Evolutionary conservation across 176 grass and related monocot species (phyloP).

Genomic region (Oryza officinalis): DNA sequence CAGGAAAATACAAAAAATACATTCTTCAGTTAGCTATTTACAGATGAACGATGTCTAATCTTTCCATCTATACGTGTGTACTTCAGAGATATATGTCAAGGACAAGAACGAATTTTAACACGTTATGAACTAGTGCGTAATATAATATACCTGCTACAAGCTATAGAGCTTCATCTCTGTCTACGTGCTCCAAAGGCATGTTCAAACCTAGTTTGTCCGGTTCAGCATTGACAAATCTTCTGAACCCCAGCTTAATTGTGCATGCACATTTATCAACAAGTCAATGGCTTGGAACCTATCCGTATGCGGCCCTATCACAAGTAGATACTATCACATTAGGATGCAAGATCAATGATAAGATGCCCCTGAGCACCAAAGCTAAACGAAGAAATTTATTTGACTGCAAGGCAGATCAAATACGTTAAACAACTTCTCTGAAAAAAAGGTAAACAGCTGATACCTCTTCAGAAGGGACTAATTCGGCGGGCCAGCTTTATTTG

Average conservation of each 20-base stretch:
- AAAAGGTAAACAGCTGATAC: slow-evolving; percentile 7
- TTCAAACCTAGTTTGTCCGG: background rate
- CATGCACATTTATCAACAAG: background rate
- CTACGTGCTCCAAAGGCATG: background rate
- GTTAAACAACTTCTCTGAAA: background rate
- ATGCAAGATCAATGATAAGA: background rate
- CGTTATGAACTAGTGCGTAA: too few relatives aligned
- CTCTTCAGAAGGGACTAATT: slow-evolving; percentile 90
- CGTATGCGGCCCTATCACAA: background rate
- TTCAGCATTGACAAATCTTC: background rate
- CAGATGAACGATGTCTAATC: background rate
- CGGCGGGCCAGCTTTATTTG: slow-evolving; percentile 75
- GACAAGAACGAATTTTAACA: background rate
- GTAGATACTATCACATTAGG: background rate
- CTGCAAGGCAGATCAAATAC: background rate
- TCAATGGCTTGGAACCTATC: background rate
- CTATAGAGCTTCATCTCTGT: background rate
- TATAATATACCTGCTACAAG: slow-evolving; percentile 1
- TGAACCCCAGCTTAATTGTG: background rate
- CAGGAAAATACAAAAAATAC: background rate
- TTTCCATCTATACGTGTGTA: background rate
- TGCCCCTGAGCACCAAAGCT: background rate
- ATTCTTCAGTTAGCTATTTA: background rate
- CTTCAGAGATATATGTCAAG: background rate
- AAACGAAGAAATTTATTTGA: background rate